A percentile compares a stretch with the other conserved stretches of the same genome.
These are phyloP conservation scores for Hyphopichia buzzinii DNA, from an alignment of 1,139 yeast species.

Conservation along the genomic window DNA sequence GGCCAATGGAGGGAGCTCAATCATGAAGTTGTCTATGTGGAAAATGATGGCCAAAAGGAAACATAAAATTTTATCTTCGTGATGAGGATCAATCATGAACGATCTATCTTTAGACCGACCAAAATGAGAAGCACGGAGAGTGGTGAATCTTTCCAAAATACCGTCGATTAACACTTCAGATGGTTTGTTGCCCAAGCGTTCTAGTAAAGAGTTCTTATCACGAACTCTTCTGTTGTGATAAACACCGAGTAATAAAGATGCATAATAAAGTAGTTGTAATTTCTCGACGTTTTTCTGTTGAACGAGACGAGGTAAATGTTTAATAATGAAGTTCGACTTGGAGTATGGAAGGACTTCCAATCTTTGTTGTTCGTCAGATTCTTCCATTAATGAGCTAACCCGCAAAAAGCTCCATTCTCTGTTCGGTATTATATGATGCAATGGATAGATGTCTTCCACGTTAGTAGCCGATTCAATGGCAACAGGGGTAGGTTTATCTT, in stretches of 20 bases:
- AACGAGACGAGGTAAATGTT: conserved; percentile 44
- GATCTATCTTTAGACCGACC: conserved; percentile 75
- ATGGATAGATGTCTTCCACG: conserved; percentile 80
- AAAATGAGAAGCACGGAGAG: conserved; percentile 58
- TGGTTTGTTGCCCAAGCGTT: conserved; percentile 59
- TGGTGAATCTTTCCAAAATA: conserved; percentile 66
- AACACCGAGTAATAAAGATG: conserved; percentile 76
- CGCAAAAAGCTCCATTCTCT: conserved; percentile 65
- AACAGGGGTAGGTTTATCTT: conserved; percentile 80
- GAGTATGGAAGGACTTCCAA: conserved; percentile 61
- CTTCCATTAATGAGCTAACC: conserved; percentile 54
- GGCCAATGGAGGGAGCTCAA: conserved; percentile 80
- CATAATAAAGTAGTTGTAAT: conserved; percentile 71
- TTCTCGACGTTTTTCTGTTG: conserved; percentile 50
- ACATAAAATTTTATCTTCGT: conserved; percentile 83
- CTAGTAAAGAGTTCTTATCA: conserved; percentile 58
- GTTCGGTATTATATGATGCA: conserved; percentile 66
- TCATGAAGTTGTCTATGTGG: conserved; percentile 71
- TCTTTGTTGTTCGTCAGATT: conserved; percentile 46
- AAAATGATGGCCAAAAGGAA: conserved; percentile 70
- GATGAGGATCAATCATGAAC: conserved; percentile 77
- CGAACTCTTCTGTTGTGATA: conserved; percentile 68
- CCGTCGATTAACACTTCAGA: conserved; percentile 75
- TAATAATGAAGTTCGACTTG: conserved; percentile 53
- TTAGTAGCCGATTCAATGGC: conserved; percentile 73